Percentiles rank a stretch among this genome's conserved stretches.
These are phyloP conservation scores for Sugiyamaella mastotermitis DNA, from an alignment of 805 yeast species.

Conservation along the genomic window DNA sequence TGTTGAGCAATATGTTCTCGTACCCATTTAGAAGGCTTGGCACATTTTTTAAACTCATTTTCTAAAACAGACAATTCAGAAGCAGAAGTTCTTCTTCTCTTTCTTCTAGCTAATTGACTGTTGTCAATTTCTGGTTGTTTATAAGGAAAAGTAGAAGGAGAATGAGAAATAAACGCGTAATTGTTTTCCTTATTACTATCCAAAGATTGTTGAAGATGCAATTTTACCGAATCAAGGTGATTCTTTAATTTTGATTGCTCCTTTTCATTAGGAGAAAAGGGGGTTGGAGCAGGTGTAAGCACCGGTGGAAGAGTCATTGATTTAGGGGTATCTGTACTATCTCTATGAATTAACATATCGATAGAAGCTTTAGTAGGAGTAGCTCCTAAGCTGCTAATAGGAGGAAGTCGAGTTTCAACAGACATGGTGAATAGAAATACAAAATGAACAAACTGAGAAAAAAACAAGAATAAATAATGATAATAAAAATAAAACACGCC, in stretches of 20 bases:
- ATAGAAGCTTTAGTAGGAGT: too few relatives aligned
- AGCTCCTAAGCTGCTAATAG: too few relatives aligned
- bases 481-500: too few relatives aligned
- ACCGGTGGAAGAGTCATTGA: too few relatives aligned
- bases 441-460: too few relatives aligned
- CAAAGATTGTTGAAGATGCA: not conserved
- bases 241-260: slow-evolving; percentile 5
- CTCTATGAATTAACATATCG: too few relatives aligned
- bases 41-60: slow-evolving; percentile 66
- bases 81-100: slow-evolving; percentile 92
- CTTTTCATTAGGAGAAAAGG: slow-evolving; percentile 9
- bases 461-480: too few relatives aligned
- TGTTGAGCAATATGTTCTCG: slow-evolving; percentile 72
- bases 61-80: slow-evolving; percentile 77
- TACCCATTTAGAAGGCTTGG: slow-evolving; percentile 73
- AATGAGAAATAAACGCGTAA: slow-evolving; percentile 83
- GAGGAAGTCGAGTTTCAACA: too few relatives aligned
- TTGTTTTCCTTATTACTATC: slow-evolving; percentile 1
- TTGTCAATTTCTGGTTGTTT: slow-evolving; percentile 81
- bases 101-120: slow-evolving; percentile 88
- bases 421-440: too few relatives aligned
- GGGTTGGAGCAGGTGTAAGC: slow-evolving; percentile 12
- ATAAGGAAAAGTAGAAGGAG: slow-evolving; percentile 76
- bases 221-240: slow-evolving; percentile 6
- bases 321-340: too few relatives aligned